These are phyloP conservation scores for Phytophthora pluvialis DNA, from an alignment of 352 stramenopile genomes.

Conservation along the genomic window DNA sequence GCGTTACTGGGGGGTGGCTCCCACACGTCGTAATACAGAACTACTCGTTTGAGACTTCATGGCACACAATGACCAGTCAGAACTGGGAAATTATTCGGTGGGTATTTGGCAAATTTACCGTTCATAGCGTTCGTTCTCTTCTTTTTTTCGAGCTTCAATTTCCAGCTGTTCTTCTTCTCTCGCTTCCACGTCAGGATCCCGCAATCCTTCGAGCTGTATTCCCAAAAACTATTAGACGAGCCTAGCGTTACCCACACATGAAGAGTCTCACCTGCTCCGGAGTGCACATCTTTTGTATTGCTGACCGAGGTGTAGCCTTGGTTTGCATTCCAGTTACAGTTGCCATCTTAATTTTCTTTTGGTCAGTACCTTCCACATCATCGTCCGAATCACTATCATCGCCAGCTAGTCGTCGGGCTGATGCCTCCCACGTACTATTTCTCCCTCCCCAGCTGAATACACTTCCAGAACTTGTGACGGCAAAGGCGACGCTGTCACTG, in stretches of 20 bases:
- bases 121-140: conserved; percentile 65
- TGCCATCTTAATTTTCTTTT: conserved; percentile 22
- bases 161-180: conserved; percentile 57
- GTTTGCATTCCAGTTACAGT: conserved; percentile 8
- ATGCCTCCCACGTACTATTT: conserved; percentile 50
- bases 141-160: conserved; percentile 51
- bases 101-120: conserved; percentile 25
- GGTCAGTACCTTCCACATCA: conserved; percentile 15
- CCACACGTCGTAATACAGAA: conserved; percentile 90
- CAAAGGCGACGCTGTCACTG: conserved; percentile 89
- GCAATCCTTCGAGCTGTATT: conserved; percentile 45
- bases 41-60: conserved; percentile 62
- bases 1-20: conserved; percentile 84
- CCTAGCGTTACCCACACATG: neutral
- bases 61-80: conserved; percentile 2
- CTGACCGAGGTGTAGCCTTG: conserved; percentile 59
- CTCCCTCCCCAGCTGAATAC: conserved; percentile 93
- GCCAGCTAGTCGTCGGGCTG: conserved; percentile 25
- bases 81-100: neutral
- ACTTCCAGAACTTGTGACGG: conserved; percentile 75
- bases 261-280: conserved; percentile 39
- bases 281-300: conserved; percentile 59
- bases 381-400: conserved; percentile 43
- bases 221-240: conserved; percentile 17
- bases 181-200: conserved; percentile 51